Conservation (phyloP, 371 early-diverging fungal genomes). For the Lichtheimia ornata region DNA sequence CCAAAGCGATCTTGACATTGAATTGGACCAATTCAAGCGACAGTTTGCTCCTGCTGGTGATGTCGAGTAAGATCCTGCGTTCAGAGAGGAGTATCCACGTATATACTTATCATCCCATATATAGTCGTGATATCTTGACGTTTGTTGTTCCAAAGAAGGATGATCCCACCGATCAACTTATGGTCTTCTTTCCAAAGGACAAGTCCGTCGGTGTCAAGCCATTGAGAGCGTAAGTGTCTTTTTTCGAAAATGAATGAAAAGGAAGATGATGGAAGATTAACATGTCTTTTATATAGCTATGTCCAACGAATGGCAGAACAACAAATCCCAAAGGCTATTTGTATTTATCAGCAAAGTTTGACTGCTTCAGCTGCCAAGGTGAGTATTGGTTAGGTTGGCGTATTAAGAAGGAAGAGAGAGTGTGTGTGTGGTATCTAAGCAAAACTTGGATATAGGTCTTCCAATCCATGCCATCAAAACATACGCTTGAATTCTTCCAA, state of each 20-base stretch:
- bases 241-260: not conserved
- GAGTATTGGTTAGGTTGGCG: not conserved
- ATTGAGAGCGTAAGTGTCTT: slow-evolving; percentile 74
- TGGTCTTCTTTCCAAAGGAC: slow-evolving; percentile 93
- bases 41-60: slow-evolving; percentile 72
- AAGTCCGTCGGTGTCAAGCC: slow-evolving; percentile 90
- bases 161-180: slow-evolving; percentile 81
- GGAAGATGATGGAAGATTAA: not conserved
- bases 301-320: slow-evolving; percentile 86
- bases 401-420: not conserved
- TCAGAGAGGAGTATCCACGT: not conserved
- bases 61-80: slow-evolving; percentile 70
- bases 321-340: slow-evolving; percentile 80
- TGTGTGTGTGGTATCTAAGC: no score
- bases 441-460: slow-evolving; percentile 45
- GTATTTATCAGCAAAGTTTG: slow-evolving; percentile 82
- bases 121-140: slow-evolving; percentile 77
- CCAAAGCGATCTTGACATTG: slow-evolving; percentile 79
- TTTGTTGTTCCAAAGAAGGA: slow-evolving; percentile 87
- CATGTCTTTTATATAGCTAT: slow-evolving; percentile 45
- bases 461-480: slow-evolving; percentile 70
- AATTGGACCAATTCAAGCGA: slow-evolving; percentile 79
- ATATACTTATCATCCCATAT: slow-evolving; percentile 6
- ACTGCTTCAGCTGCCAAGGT: slow-evolving; percentile 89
- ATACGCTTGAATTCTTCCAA: slow-evolving; percentile 91